Evolutionary conservation across 2,329 filamentous ascomycete species (phyloP).

Genomic region (Cytospora paraplurivora): DNA sequence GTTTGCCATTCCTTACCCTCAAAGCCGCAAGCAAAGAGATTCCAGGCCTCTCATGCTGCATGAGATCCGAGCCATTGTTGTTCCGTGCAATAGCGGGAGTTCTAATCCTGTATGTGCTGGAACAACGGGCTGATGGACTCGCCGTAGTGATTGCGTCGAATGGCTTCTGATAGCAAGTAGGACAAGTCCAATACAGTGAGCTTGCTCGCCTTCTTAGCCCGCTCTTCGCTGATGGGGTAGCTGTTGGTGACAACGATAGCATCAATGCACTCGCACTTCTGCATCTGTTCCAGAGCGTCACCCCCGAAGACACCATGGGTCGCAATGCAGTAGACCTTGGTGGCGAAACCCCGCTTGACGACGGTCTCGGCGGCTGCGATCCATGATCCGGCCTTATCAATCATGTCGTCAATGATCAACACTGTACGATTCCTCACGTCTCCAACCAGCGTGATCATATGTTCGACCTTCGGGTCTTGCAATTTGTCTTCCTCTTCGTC

Average conservation of each 20-base stretch:
- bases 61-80: not conserved
- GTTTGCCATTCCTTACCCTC: conserved; percentile 17
- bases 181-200: conserved; percentile 88
- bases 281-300: conserved; percentile 85
- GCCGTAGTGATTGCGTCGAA: conserved; percentile 94
- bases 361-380: conserved; percentile 96
- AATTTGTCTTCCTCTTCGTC: conserved; percentile 95
- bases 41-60: conserved; percentile 1
- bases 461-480: conserved; percentile 78
- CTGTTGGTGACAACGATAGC: conserved; percentile 95
- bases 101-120: conserved; percentile 63
- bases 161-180: conserved; percentile 85
- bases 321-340: conserved; percentile 95
- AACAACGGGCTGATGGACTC: conserved; percentile 75
- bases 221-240: conserved; percentile 83
- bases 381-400: conserved; percentile 96
- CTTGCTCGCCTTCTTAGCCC: conserved; percentile 73
- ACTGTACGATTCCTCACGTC: conserved; percentile 87
- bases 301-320: conserved; percentile 94
- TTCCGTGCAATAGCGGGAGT: conserved; percentile 27
- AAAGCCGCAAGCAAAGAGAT: conserved; percentile 6
- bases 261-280: conserved; percentile 91
- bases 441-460: conserved; percentile 96
- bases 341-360: conserved; percentile 87
- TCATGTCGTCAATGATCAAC: conserved; percentile 98